Evolutionary conservation across 345 rosid species (phyloP).

Genomic region (Acer yangbiense): DNA sequence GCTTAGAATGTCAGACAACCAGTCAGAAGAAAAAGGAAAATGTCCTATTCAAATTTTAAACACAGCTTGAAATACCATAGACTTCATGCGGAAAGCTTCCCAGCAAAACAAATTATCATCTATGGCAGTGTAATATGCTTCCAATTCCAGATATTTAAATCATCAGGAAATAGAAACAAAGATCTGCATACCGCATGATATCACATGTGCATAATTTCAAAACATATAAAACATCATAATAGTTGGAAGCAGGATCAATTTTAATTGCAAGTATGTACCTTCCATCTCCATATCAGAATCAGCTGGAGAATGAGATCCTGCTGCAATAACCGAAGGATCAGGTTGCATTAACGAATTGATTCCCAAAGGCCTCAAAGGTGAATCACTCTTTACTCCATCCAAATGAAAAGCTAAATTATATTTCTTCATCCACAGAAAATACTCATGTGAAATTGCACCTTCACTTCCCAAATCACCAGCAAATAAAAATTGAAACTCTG

Average conservation of each 20-base stretch:
- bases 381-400: slow-evolving; percentile 17
- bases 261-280: slow-evolving; percentile 65
- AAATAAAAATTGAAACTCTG: slow-evolving; percentile 43
- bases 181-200: neutral
- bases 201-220: neutral
- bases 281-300: slow-evolving; percentile 94
- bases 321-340: slow-evolving; percentile 13
- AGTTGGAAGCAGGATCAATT: slow-evolving; percentile 11
- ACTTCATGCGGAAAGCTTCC: neutral
- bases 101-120: neutral
- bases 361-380: slow-evolving; percentile 24
- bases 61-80: neutral
- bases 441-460: slow-evolving; percentile 39
- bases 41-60: neutral
- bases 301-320: slow-evolving; percentile 31
- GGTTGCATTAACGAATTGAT: slow-evolving; percentile 16
- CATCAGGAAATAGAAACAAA: slow-evolving; percentile 9
- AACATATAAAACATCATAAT: neutral
- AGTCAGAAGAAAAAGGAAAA: neutral
- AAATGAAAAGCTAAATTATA: slow-evolving; percentile 20
- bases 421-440: slow-evolving; percentile 44
- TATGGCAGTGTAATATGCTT: neutral
- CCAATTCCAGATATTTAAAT: neutral
- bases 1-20: neutral
- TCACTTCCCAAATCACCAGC: slow-evolving; percentile 46